Base-by-base conservation (phyloP, 768 basidiomycete species). In the Lactifluus pinguis region DNA sequence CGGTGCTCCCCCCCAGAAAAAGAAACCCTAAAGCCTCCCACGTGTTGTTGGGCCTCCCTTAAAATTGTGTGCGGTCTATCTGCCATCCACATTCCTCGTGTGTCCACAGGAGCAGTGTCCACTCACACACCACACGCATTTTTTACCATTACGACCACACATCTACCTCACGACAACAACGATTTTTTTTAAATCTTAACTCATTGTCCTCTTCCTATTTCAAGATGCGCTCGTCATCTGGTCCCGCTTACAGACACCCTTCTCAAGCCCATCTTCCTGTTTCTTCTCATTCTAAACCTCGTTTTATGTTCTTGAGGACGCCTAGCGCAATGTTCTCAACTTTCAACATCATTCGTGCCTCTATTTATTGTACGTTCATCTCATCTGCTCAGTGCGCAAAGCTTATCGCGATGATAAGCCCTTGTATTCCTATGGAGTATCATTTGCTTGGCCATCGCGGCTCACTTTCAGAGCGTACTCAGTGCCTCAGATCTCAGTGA, bases 401-500 rank as follows among this genome's bases (percentile, higher is more conserved):
- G 68, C 50, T 47, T 67, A 52, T 53, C 57, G 56, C 49, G 49
- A 19, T 47, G 36, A 11, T 59, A 92, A 47, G 89, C 76, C 67
- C 74, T 82, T 48, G 81, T 89, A 45, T 72, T 92, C 53, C 71
- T 85, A 61, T 92, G 87, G 80, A 88, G 87, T 21, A 72, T 87
- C 62, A 85, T 92, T 66, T 89, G 86, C 68, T 76, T 92, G 63
- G 87, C 82, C 61, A 85, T 92, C 75, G 87, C 88, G 53, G 86
- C 79, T 41, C 86, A 89, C 69, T 89, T 92, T 68, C 83, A 88
- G 71, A 76, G 76, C 57, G 77, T 89, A 38, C 74, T 91, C 63
- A 78, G 83, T 62, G 77, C 87, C 65, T 88, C 86, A 59, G 87
- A 91, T 74, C 85, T 92, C 71, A 92, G 89, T 92, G 71, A 70